Conservation (phyloP, 345 rosid species). For the Eutrema japonicum region DNA sequence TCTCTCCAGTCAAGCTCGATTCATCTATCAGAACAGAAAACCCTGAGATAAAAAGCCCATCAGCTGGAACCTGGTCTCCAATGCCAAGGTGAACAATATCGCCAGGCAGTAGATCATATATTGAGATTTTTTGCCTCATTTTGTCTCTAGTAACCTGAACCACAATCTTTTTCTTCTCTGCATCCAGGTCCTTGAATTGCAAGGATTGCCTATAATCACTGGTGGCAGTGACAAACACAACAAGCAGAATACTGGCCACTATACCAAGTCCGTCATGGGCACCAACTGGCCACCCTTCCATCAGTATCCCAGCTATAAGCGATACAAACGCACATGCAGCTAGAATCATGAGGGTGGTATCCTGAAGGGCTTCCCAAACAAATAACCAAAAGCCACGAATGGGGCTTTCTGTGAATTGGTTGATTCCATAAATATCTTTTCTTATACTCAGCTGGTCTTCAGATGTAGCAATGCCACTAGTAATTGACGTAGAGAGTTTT, state of each 20-base stretch:
- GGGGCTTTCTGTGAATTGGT: constrained; percentile 82
- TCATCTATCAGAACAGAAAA: constrained; percentile 67
- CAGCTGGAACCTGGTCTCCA: constrained; percentile 84
- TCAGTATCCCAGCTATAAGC: constrained; percentile 62
- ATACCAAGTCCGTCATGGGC: constrained; percentile 83
- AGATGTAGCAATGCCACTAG: constrained; percentile 60
- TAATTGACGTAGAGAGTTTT: constrained; percentile 67
- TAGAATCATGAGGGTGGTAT: constrained; percentile 70
- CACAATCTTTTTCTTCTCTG: constrained; percentile 61
- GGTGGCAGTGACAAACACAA: constrained; percentile 71
- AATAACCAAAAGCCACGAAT: constrained; percentile 76
- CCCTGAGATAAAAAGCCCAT: constrained; percentile 69
- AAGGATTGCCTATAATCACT: constrained; percentile 73
- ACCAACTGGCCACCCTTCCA: constrained; percentile 80
- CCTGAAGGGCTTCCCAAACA: constrained; percentile 74
- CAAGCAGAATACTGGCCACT: constrained; percentile 67
- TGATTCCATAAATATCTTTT: constrained; percentile 70
- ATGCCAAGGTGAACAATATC: constrained; percentile 72
- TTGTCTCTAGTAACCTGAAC: constrained; percentile 71
- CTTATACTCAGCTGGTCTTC: constrained; percentile 53
- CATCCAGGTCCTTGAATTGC: constrained; percentile 73
- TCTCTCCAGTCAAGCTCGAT: constrained; percentile 75
- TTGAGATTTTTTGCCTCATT: constrained; percentile 58
- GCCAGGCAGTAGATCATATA: constrained; percentile 75
- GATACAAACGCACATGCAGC: constrained; percentile 67